Evolutionary conservation across 192 early-diverging fungal genomes (phyloP).

Genomic region (Entomortierella beljakovae): DNA sequence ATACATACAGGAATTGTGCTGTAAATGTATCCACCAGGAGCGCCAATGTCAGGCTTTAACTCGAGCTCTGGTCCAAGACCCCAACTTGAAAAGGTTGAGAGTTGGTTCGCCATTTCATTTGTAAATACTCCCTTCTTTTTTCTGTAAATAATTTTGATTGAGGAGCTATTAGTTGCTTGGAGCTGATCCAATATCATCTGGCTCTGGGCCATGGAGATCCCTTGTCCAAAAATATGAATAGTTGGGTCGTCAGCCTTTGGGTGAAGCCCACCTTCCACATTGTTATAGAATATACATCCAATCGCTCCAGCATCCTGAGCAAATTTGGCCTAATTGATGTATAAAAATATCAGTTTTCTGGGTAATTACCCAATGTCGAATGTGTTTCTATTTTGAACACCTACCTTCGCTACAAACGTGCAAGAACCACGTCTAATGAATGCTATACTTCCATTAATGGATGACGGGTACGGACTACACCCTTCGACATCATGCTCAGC

Average conservation of each 20-base stretch:
- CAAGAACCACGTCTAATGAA: conserved; percentile 78
- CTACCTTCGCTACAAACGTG: conserved; percentile 58
- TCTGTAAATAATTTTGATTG: conserved; percentile 28
- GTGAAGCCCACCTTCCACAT: conserved; percentile 21
- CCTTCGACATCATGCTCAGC: conserved; percentile 39
- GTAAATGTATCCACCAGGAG: conserved; percentile 73
- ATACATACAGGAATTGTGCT: conserved; percentile 63
- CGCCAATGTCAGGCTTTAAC: conserved; percentile 69
- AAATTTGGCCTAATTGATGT: conserved; percentile 6
- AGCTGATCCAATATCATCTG: conserved; percentile 59
- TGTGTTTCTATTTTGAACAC: neutral
- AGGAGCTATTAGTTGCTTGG: conserved; percentile 9
- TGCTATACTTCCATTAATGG: conserved; percentile 59
- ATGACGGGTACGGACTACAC: conserved; percentile 11
- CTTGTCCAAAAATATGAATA: conserved; percentile 68
- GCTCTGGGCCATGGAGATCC: conserved; percentile 62
- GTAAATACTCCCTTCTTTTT: conserved; percentile 31
- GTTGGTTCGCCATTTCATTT: conserved; percentile 67
- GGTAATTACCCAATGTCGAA: no score
- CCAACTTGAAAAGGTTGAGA: conserved; percentile 79
- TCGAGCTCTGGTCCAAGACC: conserved; percentile 77
- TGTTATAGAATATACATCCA: conserved; percentile 75
- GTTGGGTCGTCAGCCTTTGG: conserved; percentile 24
- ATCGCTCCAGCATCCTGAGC: conserved; percentile 71
- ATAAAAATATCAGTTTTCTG: neutral